Evolutionary conservation across 1,284 basidiomycete genomes (phyloP), one percentile per base, ranked within the genome.

Genomic region (Pholiota adiposa): DNA sequence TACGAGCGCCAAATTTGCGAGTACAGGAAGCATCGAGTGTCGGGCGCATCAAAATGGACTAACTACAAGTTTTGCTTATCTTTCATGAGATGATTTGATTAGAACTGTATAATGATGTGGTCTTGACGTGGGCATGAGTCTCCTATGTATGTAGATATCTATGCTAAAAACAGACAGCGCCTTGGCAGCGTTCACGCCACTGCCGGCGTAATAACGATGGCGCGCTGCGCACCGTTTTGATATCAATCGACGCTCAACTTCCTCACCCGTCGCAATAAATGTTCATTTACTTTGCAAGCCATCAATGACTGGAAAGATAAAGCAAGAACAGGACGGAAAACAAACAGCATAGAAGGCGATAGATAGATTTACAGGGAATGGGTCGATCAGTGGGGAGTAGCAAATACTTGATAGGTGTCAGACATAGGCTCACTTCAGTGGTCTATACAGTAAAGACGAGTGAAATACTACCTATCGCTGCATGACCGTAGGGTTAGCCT

Each of bases 121-220:
- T 23, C 18, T 46, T 43, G 40, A 46, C 40, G 25, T 54, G 41
- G 27, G 53, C 29, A 54, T 54, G 38, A 29, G 34, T n/a, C 34
- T 11, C 51, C 23, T 23, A 27, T 19, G 25, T 14, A 40, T 9
- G 31, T 14, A 11, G n/a, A 49, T 19, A 49, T 49, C n/a, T 4
- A 12, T 34, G 8, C 29, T 46, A 40, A 31, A 21, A 40, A 29
- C 51, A 46, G 41, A 43, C 53, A 33, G 6, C 25, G 36, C 36
- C 36, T 38, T 46, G 40, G 41, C 53, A 54, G 53, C 53, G 41
- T 34, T 54, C 53, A 29, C 53, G 40, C 52, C 52, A 18, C 40
- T 29, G 52, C 18, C 16, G 18, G 9, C 23, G n/a, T 19, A 19
- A 31, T 31, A 34, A 51, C 31, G 0, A 23, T 19, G 33, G 6